Conservation (phyloP, 257 asterid genomes). For the Phtheirospermum japonicum region DNA sequence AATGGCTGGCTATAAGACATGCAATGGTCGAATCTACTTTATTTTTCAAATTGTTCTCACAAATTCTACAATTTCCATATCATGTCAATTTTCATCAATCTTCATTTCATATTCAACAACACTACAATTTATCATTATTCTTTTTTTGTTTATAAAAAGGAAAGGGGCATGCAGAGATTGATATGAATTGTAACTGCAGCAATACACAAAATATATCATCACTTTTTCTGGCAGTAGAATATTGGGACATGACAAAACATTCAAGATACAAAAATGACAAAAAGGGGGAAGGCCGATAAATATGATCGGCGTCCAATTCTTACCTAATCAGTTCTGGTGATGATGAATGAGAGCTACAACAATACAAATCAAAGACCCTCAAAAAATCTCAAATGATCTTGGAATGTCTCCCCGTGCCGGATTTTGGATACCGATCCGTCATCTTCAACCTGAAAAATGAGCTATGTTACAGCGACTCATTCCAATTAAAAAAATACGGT, state of each 20-base stretch:
- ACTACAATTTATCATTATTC: no score
- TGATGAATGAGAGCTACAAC: conserved; percentile 5
- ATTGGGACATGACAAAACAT: neutral
- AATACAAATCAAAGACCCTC: conserved; percentile 53
- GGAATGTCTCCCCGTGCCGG: conserved; percentile 78
- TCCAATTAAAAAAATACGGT: neutral
- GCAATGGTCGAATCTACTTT: no score
- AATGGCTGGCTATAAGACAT: no score
- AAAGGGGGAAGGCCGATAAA: neutral
- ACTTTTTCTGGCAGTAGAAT: neutral
- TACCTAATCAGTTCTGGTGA: conserved; percentile 11
- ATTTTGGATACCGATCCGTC: conserved; percentile 79
- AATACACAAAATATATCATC: neutral
- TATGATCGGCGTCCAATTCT: conserved; percentile 17
- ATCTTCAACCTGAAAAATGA: conserved; percentile 59
- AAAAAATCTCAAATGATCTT: conserved; percentile 76
- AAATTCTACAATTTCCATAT: no score
- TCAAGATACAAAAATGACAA: neutral
- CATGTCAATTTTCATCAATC: no score
- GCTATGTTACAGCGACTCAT: neutral
- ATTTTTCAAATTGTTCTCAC: no score
- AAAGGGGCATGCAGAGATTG: neutral
- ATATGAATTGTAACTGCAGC: neutral
- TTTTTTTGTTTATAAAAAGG: neutral
- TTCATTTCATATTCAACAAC: no score